phyloP scores from a whole-genome alignment of 345 rosid genomes.

The Rhodamnia rubescens region DNA sequence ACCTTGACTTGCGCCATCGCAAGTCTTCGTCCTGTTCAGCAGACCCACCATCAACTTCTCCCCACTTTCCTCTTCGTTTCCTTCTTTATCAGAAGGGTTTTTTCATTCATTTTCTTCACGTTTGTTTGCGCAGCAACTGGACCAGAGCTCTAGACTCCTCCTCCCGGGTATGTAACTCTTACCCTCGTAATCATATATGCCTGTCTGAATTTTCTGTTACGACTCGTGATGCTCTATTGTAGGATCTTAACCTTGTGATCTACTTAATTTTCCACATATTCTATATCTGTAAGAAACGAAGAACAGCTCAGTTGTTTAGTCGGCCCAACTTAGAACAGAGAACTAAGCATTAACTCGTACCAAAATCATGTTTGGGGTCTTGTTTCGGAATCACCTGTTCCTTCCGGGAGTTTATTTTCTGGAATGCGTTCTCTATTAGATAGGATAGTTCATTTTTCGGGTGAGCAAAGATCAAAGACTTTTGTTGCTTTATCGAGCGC shows the following conservation, averaged over 20 bases:
- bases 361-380: too few species aligned
- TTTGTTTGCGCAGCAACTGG: not conserved
- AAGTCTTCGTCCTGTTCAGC: not conserved
- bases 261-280: not conserved
- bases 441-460: not conserved
- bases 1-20: too few species aligned
- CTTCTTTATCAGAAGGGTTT: too few species aligned
- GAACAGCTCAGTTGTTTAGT: not conserved
- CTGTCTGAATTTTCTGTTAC: not conserved
- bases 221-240: not conserved
- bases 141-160: not conserved
- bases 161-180: not conserved
- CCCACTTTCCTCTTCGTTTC: too few species aligned
- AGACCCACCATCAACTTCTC: too few species aligned
- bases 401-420: rapidly evolving
- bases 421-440: not conserved
- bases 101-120: not conserved
- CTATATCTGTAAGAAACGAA: not conserved
- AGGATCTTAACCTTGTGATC: not conserved
- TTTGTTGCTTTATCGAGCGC: rapidly evolving
- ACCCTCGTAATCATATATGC: not conserved
- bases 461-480: not conserved
- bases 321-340: rapidly evolving
- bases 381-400: not conserved
- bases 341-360: too few species aligned